Evolutionary conservation across 1,284 basidiomycete genomes (phyloP).

Genomic region (Irpex rosettiformis): DNA sequence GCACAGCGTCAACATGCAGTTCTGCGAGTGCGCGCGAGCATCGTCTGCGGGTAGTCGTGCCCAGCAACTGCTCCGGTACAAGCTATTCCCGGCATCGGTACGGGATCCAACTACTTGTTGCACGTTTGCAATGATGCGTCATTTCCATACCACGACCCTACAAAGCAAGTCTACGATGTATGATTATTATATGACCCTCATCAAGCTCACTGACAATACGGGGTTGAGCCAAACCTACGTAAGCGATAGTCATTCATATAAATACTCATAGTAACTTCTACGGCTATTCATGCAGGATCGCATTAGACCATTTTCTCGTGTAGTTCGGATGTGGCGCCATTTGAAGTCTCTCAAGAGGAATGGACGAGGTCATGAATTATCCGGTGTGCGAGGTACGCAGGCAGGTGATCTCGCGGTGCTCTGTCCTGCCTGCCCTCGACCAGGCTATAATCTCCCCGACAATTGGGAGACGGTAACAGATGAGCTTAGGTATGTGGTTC

Average conservation of each 20-base stretch:
- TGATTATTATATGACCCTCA: slow-evolving; percentile 11
- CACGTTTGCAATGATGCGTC: slow-evolving; percentile 8
- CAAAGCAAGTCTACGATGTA: slow-evolving; percentile 13
- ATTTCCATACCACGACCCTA: slow-evolving; percentile 10
- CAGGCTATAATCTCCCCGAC: slow-evolving; percentile 3
- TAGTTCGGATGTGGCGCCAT: slow-evolving; percentile 8
- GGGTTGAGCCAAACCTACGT: background rate
- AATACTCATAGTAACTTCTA: background rate
- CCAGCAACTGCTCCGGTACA: slow-evolving; percentile 5
- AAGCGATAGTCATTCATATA: background rate
- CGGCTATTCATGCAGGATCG: slow-evolving; percentile 9
- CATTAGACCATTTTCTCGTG: background rate
- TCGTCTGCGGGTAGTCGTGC: background rate
- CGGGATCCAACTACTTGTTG: slow-evolving; percentile 2
- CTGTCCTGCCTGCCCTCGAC: slow-evolving; percentile 10
- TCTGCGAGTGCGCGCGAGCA: slow-evolving; percentile 6
- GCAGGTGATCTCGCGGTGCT: slow-evolving; percentile 1
- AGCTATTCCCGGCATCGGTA: slow-evolving; percentile 5
- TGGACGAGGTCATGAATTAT: slow-evolving; percentile 10
- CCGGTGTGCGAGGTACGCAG: slow-evolving; percentile 1
- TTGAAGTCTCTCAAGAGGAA: slow-evolving; percentile 10
- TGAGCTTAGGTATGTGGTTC: slow-evolving; percentile 1
- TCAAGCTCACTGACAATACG: slow-evolving; percentile 8
- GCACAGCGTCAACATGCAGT: slow-evolving; percentile 6
- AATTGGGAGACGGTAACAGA: slow-evolving; percentile 5